Conservation (phyloP, 768 basidiomycete genomes). For the Mycena venus region DNA sequence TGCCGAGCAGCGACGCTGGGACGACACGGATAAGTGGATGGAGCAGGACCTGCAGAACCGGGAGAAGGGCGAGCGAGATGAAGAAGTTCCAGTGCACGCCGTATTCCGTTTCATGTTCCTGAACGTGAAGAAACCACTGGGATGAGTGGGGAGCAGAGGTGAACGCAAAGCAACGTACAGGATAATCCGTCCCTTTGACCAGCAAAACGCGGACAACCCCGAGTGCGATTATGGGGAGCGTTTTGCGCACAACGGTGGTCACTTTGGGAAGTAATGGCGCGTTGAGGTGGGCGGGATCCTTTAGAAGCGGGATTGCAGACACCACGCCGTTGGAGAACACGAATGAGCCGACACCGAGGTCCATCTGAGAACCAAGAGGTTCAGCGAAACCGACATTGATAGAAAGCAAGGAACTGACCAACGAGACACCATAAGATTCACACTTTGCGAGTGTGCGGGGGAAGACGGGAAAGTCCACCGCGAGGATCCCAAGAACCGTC, state of each 20-base stretch:
- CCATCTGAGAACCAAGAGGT: slow-evolving; percentile 87
- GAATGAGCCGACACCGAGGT: slow-evolving; percentile 96
- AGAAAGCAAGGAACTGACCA: slow-evolving; percentile 56
- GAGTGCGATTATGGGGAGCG: slow-evolving; percentile 75
- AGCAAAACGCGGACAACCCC: slow-evolving; percentile 85
- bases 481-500: slow-evolving; percentile 91
- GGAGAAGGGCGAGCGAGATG: slow-evolving; percentile 88
- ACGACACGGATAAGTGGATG: slow-evolving; percentile 73
- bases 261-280: slow-evolving; percentile 67
- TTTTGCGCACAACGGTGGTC: slow-evolving; percentile 63
- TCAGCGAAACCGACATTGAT: no score
- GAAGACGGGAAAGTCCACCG: slow-evolving; percentile 95
- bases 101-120: slow-evolving; percentile 97
- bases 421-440: slow-evolving; percentile 93
- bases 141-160: neutral
- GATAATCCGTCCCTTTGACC: slow-evolving; percentile 95
- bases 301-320: slow-evolving; percentile 86
- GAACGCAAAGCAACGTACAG: slow-evolving; percentile 62
- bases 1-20: slow-evolving; percentile 73
- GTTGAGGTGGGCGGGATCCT: slow-evolving; percentile 67
- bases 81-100: slow-evolving; percentile 99
- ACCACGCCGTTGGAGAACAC: slow-evolving; percentile 96
- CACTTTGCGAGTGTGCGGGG: slow-evolving; percentile 92
- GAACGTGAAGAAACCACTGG: no score
- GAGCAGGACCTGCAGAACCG: slow-evolving; percentile 76